Evolutionary conservation across 179 eudicot species (phyloP).

Genomic region (Silene noctiflora): DNA sequence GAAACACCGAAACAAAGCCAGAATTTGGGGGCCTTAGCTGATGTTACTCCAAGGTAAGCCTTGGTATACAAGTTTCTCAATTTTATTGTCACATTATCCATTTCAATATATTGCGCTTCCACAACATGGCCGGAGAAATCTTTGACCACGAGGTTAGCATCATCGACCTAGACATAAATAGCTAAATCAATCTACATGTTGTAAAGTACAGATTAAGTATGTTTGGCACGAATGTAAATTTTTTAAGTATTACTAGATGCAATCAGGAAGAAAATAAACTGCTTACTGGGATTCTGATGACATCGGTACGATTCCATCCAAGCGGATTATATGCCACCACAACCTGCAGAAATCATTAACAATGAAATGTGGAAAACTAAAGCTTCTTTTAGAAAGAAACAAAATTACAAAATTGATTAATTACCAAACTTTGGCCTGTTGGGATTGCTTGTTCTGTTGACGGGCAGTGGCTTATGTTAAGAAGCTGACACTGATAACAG

Average conservation of each 20-base stretch:
- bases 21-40: slow-evolving; percentile 53
- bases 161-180: slow-evolving; percentile 50
- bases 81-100: slow-evolving; percentile 56
- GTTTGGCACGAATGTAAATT: background rate
- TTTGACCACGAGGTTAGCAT: slow-evolving; percentile 49
- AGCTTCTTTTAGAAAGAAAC: background rate
- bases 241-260: background rate
- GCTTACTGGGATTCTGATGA: slow-evolving; percentile 72
- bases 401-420: background rate
- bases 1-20: slow-evolving; percentile 72
- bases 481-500: slow-evolving; percentile 67
- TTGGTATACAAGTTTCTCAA: slow-evolving; percentile 55
- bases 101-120: slow-evolving; percentile 53
- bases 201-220: slow-evolving; percentile 1
- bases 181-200: background rate
- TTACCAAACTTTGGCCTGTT: slow-evolving; percentile 78
- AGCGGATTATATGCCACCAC: slow-evolving; percentile 81
- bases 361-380: background rate
- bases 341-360: slow-evolving; percentile 46
- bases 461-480: slow-evolving; percentile 86
- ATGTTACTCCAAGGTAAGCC: slow-evolving; percentile 63
- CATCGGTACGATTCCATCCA: slow-evolving; percentile 80
- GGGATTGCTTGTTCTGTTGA: slow-evolving; percentile 68
- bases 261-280: background rate
- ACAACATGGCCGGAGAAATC: slow-evolving; percentile 54